Evolutionary conservation across 1,284 basidiomycete species (phyloP).

Genomic region (Lentinula novae-zelandiae): DNA sequence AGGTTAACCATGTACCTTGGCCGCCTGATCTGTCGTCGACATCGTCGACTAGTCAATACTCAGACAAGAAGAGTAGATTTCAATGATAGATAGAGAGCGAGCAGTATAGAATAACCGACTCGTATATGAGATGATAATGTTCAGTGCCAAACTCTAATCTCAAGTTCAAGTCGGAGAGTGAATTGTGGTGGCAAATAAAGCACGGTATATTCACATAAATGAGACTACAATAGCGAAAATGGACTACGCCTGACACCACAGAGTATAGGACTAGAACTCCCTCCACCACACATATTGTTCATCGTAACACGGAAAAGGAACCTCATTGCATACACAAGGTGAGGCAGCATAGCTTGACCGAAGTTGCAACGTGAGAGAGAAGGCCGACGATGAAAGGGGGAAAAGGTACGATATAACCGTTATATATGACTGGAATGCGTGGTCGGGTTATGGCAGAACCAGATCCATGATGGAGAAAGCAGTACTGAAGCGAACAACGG

Average conservation of each 20-base stretch:
- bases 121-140: not conserved
- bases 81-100: not conserved
- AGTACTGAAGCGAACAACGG: too few relatives aligned
- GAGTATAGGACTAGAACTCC: not conserved
- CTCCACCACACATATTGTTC: not conserved
- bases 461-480: too few relatives aligned
- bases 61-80: not conserved
- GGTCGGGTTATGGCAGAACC: too few relatives aligned
- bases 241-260: not conserved
- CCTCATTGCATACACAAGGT: not conserved
- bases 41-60: not conserved
- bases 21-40: not conserved
- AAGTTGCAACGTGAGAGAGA: too few relatives aligned
- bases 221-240: slow-evolving; percentile 4
- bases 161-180: slow-evolving; percentile 50
- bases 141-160: slow-evolving; percentile 12
- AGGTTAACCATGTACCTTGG: slow-evolving; percentile 12
- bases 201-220: slow-evolving; percentile 3
- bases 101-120: not conserved
- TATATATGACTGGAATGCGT: too few relatives aligned
- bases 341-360: too few relatives aligned
- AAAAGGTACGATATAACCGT: too few relatives aligned
- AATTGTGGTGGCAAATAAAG: slow-evolving; percentile 46
- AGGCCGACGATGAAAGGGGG: too few relatives aligned
- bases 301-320: not conserved